Evolutionary conservation across 208 protist genomes (phyloP).

Genomic region (Phytomonas serpens): DNA sequence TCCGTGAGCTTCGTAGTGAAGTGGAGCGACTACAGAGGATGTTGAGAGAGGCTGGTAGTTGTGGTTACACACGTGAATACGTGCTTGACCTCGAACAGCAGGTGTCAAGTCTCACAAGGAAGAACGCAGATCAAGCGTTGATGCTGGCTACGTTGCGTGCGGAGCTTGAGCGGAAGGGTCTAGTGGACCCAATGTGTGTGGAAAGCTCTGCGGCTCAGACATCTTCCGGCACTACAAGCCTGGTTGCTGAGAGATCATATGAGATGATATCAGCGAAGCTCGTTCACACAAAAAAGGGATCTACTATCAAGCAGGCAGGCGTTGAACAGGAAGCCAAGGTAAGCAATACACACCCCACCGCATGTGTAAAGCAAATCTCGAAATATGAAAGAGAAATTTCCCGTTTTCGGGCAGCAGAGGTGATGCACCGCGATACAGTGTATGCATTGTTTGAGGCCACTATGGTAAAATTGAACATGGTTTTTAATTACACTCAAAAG

Average conservation of each 20-base stretch:
- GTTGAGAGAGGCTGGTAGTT: constrained; percentile 44
- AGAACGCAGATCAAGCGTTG: constrained; percentile 45
- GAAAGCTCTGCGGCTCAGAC: constrained; percentile 18
- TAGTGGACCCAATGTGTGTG: constrained; percentile 25
- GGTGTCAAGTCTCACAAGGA: constrained; percentile 33
- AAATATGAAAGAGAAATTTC: background rate
- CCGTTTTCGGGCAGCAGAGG: background rate
- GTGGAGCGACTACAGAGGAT: constrained; percentile 49
- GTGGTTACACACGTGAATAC: constrained; percentile 63
- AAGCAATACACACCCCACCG: background rate
- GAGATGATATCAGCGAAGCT: background rate
- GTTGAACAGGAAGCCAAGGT: background rate
- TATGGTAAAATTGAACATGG: background rate
- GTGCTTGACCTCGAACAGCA: constrained; percentile 36
- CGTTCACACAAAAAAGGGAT: background rate
- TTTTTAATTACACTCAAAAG: constrained; percentile 1
- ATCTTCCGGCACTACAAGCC: background rate
- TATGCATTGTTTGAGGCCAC: background rate
- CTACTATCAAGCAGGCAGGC: background rate
- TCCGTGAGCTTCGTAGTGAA: constrained; percentile 40
- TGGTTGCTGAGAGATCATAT: background rate
- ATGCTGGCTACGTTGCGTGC: constrained; percentile 38
- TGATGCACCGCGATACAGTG: background rate
- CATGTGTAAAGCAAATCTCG: background rate
- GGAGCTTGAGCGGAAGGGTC: constrained; percentile 34